These are phyloP conservation scores for Diaporthe destruens DNA, from an alignment of 2,329 filamentous ascomycete species.

Conservation along the genomic window DNA sequence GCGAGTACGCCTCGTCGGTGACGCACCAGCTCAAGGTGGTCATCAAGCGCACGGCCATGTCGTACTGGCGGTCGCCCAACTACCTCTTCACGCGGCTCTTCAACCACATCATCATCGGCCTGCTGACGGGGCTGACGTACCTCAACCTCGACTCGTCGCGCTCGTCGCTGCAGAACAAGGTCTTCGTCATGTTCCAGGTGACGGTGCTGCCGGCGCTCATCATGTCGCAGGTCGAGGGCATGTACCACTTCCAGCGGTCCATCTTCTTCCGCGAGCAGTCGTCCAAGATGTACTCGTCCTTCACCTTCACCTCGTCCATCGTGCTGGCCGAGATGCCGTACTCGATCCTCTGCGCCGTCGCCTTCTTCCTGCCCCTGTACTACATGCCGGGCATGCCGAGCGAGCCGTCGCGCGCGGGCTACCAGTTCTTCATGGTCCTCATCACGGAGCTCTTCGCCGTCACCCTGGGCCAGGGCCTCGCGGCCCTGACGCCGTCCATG, in stretches of 20 bases:
- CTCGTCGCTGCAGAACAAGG: slow-evolving; percentile 82
- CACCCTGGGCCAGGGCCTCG: slow-evolving; percentile 81
- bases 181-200: slow-evolving; percentile 93
- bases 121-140: slow-evolving; percentile 84
- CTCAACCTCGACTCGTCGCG: slow-evolving; percentile 82
- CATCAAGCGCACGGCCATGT: slow-evolving; percentile 77
- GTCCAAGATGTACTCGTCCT: slow-evolving; percentile 86
- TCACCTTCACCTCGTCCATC: slow-evolving; percentile 82
- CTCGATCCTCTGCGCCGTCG: slow-evolving; percentile 81
- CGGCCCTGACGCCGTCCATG: slow-evolving; percentile 81
- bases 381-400: slow-evolving; percentile 82
- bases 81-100: slow-evolving; percentile 91
- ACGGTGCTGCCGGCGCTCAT: slow-evolving; percentile 87
- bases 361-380: slow-evolving; percentile 87
- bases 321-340: slow-evolving; percentile 89
- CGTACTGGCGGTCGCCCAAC: slow-evolving; percentile 88
- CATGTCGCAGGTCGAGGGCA: slow-evolving; percentile 85
- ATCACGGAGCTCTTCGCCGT: slow-evolving; percentile 88
- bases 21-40: slow-evolving; percentile 84
- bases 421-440: slow-evolving; percentile 88
- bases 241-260: slow-evolving; percentile 83
- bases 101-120: slow-evolving; percentile 82
- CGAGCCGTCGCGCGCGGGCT: slow-evolving; percentile 76
- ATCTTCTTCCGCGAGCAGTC: slow-evolving; percentile 90
- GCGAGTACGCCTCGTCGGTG: slow-evolving; percentile 86